phyloP scores from a whole-genome alignment of 2,329 filamentous ascomycete species.

The Teratosphaeria gauchensis region DNA sequence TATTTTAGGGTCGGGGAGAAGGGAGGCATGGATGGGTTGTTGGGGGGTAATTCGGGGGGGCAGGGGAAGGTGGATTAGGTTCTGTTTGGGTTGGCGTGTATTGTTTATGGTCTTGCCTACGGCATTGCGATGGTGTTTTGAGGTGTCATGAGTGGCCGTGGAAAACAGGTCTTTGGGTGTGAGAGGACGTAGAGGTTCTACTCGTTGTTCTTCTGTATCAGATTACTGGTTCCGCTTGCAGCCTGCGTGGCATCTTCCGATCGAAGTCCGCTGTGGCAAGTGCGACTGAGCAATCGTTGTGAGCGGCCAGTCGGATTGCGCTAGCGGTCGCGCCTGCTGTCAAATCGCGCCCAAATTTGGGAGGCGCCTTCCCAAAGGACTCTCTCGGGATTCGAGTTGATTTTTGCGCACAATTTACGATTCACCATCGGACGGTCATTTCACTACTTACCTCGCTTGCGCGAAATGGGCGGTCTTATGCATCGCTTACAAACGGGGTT shows the following conservation, averaged over 20 bases:
- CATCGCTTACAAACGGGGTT: no score
- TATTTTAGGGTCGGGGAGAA: conserved; percentile 39
- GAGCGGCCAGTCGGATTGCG: no score
- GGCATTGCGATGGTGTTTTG: background rate
- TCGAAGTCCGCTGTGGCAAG: background rate
- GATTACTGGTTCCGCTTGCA: background rate
- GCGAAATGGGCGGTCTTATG: no score
- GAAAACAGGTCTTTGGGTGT: background rate
- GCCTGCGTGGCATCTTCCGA: background rate
- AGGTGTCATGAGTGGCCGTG: background rate
- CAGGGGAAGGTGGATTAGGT: conserved; percentile 21
- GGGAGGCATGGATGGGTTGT: conserved; percentile 55
- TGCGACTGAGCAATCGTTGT: background rate
- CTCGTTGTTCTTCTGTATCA: background rate
- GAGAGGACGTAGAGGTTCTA: background rate
- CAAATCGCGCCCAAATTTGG: no score
- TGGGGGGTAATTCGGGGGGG: conserved; percentile 41
- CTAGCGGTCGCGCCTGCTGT: no score
- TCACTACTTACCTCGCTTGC: no score
- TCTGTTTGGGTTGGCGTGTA: background rate
- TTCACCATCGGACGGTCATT: no score
- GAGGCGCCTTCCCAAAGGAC: no score
- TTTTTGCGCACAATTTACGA: no score
- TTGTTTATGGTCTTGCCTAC: background rate
- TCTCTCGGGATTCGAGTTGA: no score